Base-by-base conservation (phyloP, 2,329 filamentous ascomycete genomes). In the Fusarium brevicatenulatum region DNA sequence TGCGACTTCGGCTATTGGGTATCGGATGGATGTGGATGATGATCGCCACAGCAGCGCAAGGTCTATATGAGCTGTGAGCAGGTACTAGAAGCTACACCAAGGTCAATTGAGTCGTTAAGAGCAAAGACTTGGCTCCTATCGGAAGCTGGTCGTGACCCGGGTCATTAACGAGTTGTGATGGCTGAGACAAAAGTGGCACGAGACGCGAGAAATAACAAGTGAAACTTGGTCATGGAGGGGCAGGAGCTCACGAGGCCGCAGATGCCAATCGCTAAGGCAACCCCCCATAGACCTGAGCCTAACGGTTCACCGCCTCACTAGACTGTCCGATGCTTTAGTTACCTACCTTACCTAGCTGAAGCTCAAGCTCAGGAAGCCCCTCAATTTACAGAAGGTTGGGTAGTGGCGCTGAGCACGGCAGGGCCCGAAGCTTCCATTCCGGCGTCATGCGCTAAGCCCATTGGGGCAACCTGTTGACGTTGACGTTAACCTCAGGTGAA, bases 261-360 rank as follows among this genome's bases (percentile, higher is more conserved):
- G 56, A 72, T 67, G 63, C 71, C 67, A 71, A 70, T 75, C 66
- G 63, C 58, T 62, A 61, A 59, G 50, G 46, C 43, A 58, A 72
- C 71, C 69, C 70, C 62, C 71, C 43, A 60, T 60, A 60, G 53
- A 44, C 56, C 32, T 44, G 23, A 30, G n/a, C 30, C 34, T 57
- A 65, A 59, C 54, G 49, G 67, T 67, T 68, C 63, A 73, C 70
- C 71, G 52, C 70, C 70, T 55, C 47, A 39, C 36, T 44, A 70
- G 58, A 42, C 55, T 36, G 30, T 30, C 43, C 32, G 16, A 58
- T 37, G 25, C 66, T 53, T 47, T 30, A 68, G 19, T 42, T 34
- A 25, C 25, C 25, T 25, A 25, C 25, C 25, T 25, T 25, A 69
- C 30, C 4, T 30, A 69, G 30, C 40, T 42, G 37, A 47, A 66